Conservation (phyloP, 371 early-diverging fungal species). For the Thermomucor indicae-seudaticae region DNA sequence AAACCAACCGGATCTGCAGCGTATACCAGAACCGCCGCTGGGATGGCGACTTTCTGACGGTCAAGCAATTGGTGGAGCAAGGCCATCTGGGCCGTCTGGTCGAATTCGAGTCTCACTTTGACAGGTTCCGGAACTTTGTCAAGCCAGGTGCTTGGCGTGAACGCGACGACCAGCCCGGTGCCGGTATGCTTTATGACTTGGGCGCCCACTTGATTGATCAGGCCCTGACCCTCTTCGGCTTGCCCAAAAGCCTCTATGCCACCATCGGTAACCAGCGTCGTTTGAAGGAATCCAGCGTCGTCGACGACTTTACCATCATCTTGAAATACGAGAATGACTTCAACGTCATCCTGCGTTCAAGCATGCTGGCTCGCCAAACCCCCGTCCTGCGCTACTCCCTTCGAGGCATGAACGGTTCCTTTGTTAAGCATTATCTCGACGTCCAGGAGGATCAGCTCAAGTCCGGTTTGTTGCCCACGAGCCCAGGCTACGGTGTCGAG, state of each 20-base stretch:
- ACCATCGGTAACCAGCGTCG: slow-evolving; percentile 67
- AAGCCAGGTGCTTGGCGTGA: slow-evolving; percentile 82
- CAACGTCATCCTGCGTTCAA: slow-evolving; percentile 61
- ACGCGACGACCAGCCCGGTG: slow-evolving; percentile 54
- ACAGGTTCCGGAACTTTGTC: slow-evolving; percentile 67
- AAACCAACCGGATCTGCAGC: slow-evolving; percentile 57
- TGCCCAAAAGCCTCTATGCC: slow-evolving; percentile 61
- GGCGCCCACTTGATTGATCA: slow-evolving; percentile 80
- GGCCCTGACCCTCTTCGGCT: slow-evolving; percentile 65
- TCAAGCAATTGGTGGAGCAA: slow-evolving; percentile 52
- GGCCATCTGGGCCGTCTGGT: slow-evolving; percentile 64
- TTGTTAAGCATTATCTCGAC: slow-evolving; percentile 64
- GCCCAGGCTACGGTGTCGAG: slow-evolving; percentile 55
- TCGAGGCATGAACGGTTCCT: slow-evolving; percentile 69
- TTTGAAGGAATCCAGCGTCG: slow-evolving; percentile 47
- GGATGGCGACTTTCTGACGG: slow-evolving; percentile 80
- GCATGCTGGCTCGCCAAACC: slow-evolving; percentile 66
- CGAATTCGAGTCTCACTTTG: slow-evolving; percentile 72
- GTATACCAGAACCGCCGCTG: slow-evolving; percentile 80
- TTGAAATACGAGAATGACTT: slow-evolving; percentile 57
- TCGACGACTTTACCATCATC: slow-evolving; percentile 63
- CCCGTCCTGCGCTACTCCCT: slow-evolving; percentile 66
- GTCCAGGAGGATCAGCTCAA: slow-evolving; percentile 76
- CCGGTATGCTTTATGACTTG: slow-evolving; percentile 73
- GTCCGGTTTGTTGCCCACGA: slow-evolving; percentile 49